A percentile compares a stretch with the other conserved stretches of the same genome.
Conservation (phyloP, 2,329 filamentous ascomycete species). For the Drechslerella coelobrocha region DNA sequence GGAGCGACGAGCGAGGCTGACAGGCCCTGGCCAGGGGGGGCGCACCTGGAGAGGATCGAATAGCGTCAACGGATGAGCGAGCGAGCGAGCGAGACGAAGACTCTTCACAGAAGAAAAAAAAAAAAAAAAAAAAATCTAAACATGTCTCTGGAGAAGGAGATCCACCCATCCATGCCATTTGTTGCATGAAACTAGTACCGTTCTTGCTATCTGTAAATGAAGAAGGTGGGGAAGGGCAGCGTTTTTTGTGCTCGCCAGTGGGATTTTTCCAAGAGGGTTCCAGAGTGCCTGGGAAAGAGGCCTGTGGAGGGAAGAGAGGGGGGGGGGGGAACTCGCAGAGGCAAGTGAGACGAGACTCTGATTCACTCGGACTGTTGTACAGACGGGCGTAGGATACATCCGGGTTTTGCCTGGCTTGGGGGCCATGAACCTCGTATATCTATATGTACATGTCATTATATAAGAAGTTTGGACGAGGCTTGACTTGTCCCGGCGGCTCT, state of each 20-base stretch:
- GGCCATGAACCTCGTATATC: constrained; percentile 12
- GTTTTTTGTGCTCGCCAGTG: constrained; percentile 23
- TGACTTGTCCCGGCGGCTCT: constrained; percentile 1
- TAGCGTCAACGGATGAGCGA: constrained; percentile 21
- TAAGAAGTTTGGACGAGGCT: constrained; percentile 4
- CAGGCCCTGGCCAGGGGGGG: neutral
- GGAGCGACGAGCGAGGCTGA: neutral
- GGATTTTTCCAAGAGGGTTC: constrained; percentile 17
- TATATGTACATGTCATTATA: neutral
- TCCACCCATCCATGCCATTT: constrained; percentile 51
- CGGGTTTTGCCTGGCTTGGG: constrained; percentile 1
- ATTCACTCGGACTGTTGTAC: constrained; percentile 36
- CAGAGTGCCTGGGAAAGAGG: constrained; percentile 35
- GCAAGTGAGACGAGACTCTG: constrained; percentile 22
- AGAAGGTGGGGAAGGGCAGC: constrained; percentile 49
- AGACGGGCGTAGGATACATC: constrained; percentile 18
- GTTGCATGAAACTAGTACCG: constrained; percentile 50
- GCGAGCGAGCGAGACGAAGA: constrained; percentile 12
- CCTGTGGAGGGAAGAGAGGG: constrained; percentile 23
- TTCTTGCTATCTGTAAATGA: constrained; percentile 51
- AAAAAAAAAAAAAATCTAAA: neutral
- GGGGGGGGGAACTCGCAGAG: neutral
- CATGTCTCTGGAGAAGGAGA: constrained; percentile 21
- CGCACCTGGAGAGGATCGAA: constrained; percentile 5
- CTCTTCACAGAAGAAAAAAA: neutral